phyloP scores from a whole-genome alignment of 78 protist genomes.

The Monosiga brevicollis region DNA sequence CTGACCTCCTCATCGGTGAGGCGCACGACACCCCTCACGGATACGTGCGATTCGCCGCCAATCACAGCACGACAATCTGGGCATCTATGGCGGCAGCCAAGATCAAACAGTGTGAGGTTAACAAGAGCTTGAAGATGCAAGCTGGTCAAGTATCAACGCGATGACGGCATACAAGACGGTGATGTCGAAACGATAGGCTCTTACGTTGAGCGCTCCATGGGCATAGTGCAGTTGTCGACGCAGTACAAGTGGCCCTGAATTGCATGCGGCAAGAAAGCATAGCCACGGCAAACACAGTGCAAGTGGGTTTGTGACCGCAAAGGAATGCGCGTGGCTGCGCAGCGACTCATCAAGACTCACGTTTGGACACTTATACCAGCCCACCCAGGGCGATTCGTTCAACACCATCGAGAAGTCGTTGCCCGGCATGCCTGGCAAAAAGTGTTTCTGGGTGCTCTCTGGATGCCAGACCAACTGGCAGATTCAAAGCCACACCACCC shows the following conservation, averaged over 20 bases:
- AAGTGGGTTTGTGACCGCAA: background rate
- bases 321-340: background rate
- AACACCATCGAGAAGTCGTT: background rate
- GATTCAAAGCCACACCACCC: background rate
- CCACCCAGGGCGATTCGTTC: background rate
- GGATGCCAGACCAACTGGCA: background rate
- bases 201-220: constrained; percentile 4
- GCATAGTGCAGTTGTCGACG: constrained; percentile 22
- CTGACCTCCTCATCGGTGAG: too few relatives aligned
- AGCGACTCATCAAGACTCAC: background rate
- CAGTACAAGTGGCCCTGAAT: constrained; percentile 22
- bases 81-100: background rate
- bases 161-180: too few relatives aligned
- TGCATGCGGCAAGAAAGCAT: background rate
- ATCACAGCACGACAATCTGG: background rate
- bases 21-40: background rate
- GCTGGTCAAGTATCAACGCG: too few relatives aligned
- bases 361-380: constrained; percentile 10
- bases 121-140: too few relatives aligned
- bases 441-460: background rate
- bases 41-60: background rate
- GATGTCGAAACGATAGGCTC: background rate
- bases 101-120: background rate
- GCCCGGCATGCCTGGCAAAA: background rate
- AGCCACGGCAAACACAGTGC: background rate